These are phyloP conservation scores for Phytophthora capsici DNA, from an alignment of 352 stramenopile genomes.

Conservation along the genomic window DNA sequence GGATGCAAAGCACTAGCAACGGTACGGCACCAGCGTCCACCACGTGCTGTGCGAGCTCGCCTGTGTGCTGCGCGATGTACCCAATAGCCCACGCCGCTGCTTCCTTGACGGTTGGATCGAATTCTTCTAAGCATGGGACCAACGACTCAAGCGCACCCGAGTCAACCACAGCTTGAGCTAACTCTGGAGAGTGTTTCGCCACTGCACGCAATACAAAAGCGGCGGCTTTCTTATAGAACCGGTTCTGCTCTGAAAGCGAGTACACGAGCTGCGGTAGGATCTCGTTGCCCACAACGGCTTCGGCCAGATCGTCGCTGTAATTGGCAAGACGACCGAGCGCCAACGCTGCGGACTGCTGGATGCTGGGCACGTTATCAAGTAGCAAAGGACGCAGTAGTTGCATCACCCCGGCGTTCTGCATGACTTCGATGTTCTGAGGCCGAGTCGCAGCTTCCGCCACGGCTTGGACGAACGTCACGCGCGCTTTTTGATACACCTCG, in stretches of 20 bases:
- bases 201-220: conserved; percentile 94
- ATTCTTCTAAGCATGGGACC: conserved; percentile 95
- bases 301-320: conserved; percentile 95
- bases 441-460: conserved; percentile 94
- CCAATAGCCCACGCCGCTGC: conserved; percentile 95
- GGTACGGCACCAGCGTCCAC: conserved; percentile 94
- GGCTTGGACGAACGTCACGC: conserved; percentile 94
- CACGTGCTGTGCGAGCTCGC: conserved; percentile 93
- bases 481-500: conserved; percentile 95
- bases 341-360: conserved; percentile 94
- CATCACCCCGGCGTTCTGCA: conserved; percentile 97
- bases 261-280: conserved; percentile 97
- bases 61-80: conserved; percentile 95
- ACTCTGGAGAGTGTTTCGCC: conserved; percentile 94
- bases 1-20: conserved; percentile 95
- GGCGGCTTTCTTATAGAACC: conserved; percentile 96
- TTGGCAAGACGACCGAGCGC: conserved; percentile 94
- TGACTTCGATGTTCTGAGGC: conserved; percentile 96
- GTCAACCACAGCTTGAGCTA: conserved; percentile 95
- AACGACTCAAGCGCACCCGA: conserved; percentile 92
- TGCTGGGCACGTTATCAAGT: conserved; percentile 95
- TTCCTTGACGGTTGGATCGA: conserved; percentile 96
- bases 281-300: conserved; percentile 95
- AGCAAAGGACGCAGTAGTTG: conserved; percentile 93
- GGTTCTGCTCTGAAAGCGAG: conserved; percentile 94